Percentiles rank a stretch among this genome's conserved stretches.
These are phyloP conservation scores for Fagus crenata DNA, from an alignment of 306 rosid genomes.

Conservation along the genomic window DNA sequence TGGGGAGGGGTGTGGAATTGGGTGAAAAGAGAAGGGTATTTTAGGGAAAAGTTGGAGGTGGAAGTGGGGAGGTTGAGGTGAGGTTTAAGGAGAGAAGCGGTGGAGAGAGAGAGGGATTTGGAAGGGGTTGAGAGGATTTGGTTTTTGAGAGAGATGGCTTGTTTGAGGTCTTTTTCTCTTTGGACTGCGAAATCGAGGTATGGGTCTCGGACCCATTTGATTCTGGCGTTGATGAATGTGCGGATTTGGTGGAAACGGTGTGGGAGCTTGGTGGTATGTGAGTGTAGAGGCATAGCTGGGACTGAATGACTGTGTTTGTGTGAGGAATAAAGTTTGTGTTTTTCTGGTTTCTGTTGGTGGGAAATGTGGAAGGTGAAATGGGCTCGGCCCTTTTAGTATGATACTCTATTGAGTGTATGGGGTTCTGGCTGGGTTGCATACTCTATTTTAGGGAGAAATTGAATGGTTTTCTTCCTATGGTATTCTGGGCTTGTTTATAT, in stretches of 20 bases:
- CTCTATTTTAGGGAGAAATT: too few species aligned
- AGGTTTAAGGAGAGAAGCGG: conserved; percentile 56
- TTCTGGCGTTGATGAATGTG: conserved; percentile 61
- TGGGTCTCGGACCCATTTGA: conserved; percentile 84
- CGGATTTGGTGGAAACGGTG: conserved; percentile 46
- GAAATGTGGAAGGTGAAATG: too few species aligned
- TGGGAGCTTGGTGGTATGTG: conserved; percentile 32
- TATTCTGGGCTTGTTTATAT: too few species aligned
- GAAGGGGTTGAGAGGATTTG: conserved; percentile 60
- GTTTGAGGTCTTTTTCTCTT: conserved; percentile 70
- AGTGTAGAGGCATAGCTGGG: conserved; percentile 36
- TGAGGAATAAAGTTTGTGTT: too few species aligned
- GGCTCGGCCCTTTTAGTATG: too few species aligned
- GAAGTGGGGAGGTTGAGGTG: conserved; percentile 53
- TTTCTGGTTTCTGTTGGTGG: neutral
- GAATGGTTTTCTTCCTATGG: too few species aligned
- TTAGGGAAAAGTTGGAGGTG: conserved; percentile 48
- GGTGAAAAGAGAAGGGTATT: conserved; percentile 50
- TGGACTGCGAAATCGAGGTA: conserved; percentile 65
- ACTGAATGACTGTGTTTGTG: too few species aligned
- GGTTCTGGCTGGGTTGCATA: too few species aligned
- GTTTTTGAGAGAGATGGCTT: conserved; percentile 57
- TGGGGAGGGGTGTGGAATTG: conserved; percentile 52
- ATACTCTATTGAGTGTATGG: too few species aligned
- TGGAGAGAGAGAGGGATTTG: conserved; percentile 51